Base-by-base conservation (phyloP, 306 rosid genomes). In the Adenanthera pavonina region DNA sequence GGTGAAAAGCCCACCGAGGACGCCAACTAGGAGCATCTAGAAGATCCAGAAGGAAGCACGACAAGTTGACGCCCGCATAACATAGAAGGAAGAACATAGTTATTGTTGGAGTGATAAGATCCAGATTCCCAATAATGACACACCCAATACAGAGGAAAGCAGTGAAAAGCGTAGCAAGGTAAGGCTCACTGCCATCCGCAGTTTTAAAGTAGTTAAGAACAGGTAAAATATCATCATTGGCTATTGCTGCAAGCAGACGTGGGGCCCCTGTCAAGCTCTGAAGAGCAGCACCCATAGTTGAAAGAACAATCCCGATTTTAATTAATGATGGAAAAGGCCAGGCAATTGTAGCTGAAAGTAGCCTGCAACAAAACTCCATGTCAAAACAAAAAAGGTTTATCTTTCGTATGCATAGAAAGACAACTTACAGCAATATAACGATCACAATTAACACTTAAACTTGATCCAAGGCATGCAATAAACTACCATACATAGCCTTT, bases 21-120 rank as follows among this genome's bases (percentile, higher is more conserved):
- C 99, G 99, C 99, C 99, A 96, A 86, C 99, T 96, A 87, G 99
- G 99, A 82, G 99, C 99, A 80, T 96, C 98, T 40, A 96, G 95
- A 69, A 96, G 97, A 89, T 96, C 99, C 75, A 96, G 92, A 89
- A 96, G 99, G 92, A 96, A 96, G 94, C 99, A 96, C 62, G 99
- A 96, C 87, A 96, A 84, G 90, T 96, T 96, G 87, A 96, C 99
- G 77, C 99, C 99, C 76, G 97, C 61, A 76, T 96, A 96, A 84
- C 99, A 96, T 52, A 96, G 88, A 85, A 96, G 97, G 88, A 88
- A 96, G 91, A 96, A 96, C 99, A 96, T 93, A 78, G 99, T 96
- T 74, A 96, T 82, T 74, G 99, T 96, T 56, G 99, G 99, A 53
- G 98, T 96, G 94, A 96, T 96, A 69, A 96, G 98, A 89, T 96